These are phyloP conservation scores for Nemophila menziesii DNA, from an alignment of 257 asterid species.

Conservation along the genomic window DNA sequence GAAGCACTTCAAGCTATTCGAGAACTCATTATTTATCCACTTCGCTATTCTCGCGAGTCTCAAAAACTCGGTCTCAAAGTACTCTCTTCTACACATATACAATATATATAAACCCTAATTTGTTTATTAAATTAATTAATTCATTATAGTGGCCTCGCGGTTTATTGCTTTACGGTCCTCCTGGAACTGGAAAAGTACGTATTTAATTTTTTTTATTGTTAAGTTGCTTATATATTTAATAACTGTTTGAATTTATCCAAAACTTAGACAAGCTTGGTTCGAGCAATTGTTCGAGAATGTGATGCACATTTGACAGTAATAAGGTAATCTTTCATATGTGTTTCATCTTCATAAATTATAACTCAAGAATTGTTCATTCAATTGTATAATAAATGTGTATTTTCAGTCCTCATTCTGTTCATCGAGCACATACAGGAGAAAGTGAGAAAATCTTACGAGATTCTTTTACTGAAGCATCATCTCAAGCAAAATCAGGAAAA, in stretches of 20 bases:
- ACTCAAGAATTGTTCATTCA: not conserved
- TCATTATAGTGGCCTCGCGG: slow-evolving; percentile 82
- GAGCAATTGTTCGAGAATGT: slow-evolving; percentile 92
- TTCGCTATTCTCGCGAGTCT: slow-evolving; percentile 50
- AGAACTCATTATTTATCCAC: slow-evolving; percentile 59
- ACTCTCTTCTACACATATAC: not conserved
- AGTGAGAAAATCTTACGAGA: slow-evolving; percentile 76
- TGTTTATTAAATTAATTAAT: not conserved
- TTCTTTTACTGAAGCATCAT: slow-evolving; percentile 69
- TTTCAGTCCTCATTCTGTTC: slow-evolving; percentile 82
- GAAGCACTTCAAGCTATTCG: slow-evolving; percentile 67
- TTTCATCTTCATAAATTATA: too few species aligned
- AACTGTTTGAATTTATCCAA: not conserved
- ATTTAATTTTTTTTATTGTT: slow-evolving; percentile 7
- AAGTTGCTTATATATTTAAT: not conserved
- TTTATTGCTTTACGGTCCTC: slow-evolving; percentile 88
- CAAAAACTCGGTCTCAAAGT: slow-evolving; percentile 65
- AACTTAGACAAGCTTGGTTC: slow-evolving; percentile 89
- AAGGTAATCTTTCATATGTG: slow-evolving; percentile 33
- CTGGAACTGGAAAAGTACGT: slow-evolving; percentile 99
- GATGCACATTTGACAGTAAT: slow-evolving; percentile 63
- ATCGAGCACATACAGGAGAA: slow-evolving; percentile 76
- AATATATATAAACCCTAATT: not conserved
- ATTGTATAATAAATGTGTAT: slow-evolving; percentile 5
- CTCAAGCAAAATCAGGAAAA: slow-evolving; percentile 58